Evolutionary conservation across 768 basidiomycete species (phyloP).

Genomic region (Crucibulum laeve): DNA sequence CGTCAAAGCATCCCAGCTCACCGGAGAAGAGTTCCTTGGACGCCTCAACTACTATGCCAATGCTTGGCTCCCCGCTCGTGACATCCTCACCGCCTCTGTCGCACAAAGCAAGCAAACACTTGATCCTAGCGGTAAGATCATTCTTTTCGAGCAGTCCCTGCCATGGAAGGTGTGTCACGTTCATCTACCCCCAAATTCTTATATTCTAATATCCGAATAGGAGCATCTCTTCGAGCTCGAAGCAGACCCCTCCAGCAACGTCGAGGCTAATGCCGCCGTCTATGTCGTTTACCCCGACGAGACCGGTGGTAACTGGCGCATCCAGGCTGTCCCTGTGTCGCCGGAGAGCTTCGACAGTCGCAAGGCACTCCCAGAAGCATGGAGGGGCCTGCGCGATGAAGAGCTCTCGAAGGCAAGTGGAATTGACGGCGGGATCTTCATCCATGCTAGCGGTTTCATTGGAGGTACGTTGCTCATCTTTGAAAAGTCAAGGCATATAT

Average conservation of each 20-base stretch:
- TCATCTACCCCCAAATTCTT: not conserved
- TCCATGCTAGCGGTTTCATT: conserved; percentile 96
- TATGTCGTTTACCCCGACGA: conserved; percentile 94
- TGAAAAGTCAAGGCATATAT: conserved; percentile 3
- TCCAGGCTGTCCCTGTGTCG: conserved; percentile 85
- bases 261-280: conserved; percentile 50
- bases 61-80: conserved; percentile 91
- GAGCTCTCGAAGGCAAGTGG: conserved; percentile 68
- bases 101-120: conserved; percentile 49
- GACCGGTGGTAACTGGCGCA: conserved; percentile 69
- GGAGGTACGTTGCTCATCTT: conserved; percentile 55
- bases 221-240: conserved; percentile 93
- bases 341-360: conserved; percentile 87
- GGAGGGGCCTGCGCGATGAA: conserved; percentile 91
- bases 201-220: conserved; percentile 11
- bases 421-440: conserved; percentile 82
- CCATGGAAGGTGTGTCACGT: conserved; percentile 78
- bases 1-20: conserved; percentile 69
- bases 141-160: conserved; percentile 74
- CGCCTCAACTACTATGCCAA: conserved; percentile 79
- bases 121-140: conserved; percentile 71
- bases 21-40: conserved; percentile 81
- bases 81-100: conserved; percentile 61
- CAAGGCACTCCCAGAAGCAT: conserved; percentile 88
- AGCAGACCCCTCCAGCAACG: conserved; percentile 37